Base-by-base conservation (phyloP, 2,329 filamentous ascomycete species). In the Botryotinia narcissicola region DNA sequence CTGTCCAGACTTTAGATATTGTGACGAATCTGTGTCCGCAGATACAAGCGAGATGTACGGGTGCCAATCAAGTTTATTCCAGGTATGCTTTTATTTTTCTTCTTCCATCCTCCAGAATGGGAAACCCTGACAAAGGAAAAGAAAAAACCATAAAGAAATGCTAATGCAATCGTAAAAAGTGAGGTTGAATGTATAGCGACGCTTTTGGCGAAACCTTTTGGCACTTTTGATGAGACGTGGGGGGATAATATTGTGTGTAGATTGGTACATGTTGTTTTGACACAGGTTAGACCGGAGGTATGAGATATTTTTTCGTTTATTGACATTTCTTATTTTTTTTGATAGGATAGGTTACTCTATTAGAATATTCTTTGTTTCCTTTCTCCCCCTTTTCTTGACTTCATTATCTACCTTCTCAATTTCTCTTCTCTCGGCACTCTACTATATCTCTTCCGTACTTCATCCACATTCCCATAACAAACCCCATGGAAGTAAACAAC, bases 211-310 rank as follows among this genome's bases (percentile, higher is more conserved):
- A 61, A 83, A 77, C 74, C 78, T 0, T 84, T 82, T 71, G 84
- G 83, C 1, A 82, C 76, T 46, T 85, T 83, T 71, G 82, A 84
- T 70, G 81, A 84, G 74, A 81, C 81, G 0, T 85, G 83, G 82
- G 83, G 82, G 16, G 83, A 85, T 74, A 84, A 84, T 69, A 77
- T 85, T 14, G 83, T 83, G 40, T 85, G 83, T 75, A 78, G 84
- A 3, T 80, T 78, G 12, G 83, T 85, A 59, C 84, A 85, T 75
- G 73, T 84, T 40, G 78, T 85, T 32, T 78, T 85, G 12, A 71
- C 74, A 4, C 44, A 46, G 5, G 69, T 75, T n/a, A 62, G 68
- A 51, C 35, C 35, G 7, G 66, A 69, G 44, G 66, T 69, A 40
- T 54, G 48, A 51, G 22, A 51, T 51, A 14, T 4, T 44, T 35